Percentiles rank a stretch among this genome's conserved stretches.
Conservation (phyloP, 1,139 yeast genomes). For the Pichia sp. region DNA sequence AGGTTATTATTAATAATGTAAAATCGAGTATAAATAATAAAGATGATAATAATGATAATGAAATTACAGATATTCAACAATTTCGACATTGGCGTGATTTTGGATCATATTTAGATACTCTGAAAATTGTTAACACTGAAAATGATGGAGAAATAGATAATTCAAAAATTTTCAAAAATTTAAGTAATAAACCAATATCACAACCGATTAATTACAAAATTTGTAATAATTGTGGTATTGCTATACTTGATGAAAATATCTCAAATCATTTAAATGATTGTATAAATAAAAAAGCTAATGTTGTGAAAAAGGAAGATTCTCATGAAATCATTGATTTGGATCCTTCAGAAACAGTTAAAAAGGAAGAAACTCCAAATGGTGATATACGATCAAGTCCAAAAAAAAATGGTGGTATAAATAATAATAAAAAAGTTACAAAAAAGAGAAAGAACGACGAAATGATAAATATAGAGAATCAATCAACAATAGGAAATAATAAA, state of each 20-base stretch:
- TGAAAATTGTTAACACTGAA: slow-evolving; percentile 18
- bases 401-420: too few species aligned
- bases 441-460: slow-evolving; percentile 10
- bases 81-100: slow-evolving; percentile 52
- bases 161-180: too few species aligned
- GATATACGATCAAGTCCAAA: slow-evolving; percentile 6
- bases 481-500: too few species aligned
- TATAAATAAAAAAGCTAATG: slow-evolving; percentile 38
- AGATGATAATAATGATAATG: slow-evolving; percentile 1
- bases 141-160: slow-evolving; percentile 25
- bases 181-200: too few species aligned
- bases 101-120: slow-evolving; percentile 50
- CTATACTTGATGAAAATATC: slow-evolving; percentile 47
- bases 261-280: slow-evolving; percentile 44
- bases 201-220: slow-evolving; percentile 49
- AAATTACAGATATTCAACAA: slow-evolving; percentile 13
- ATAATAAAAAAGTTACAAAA: slow-evolving; percentile 16
- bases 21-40: too few species aligned
- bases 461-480: too few species aligned
- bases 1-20: too few species aligned
- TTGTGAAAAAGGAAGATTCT: too few species aligned
- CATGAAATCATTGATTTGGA: background rate
- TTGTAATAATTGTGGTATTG: slow-evolving; percentile 62
- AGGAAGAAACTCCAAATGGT: too few species aligned
- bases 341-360: background rate